Evolutionary conservation across 148 eudicot species (phyloP).

Genomic region (Rheum nobile): DNA sequence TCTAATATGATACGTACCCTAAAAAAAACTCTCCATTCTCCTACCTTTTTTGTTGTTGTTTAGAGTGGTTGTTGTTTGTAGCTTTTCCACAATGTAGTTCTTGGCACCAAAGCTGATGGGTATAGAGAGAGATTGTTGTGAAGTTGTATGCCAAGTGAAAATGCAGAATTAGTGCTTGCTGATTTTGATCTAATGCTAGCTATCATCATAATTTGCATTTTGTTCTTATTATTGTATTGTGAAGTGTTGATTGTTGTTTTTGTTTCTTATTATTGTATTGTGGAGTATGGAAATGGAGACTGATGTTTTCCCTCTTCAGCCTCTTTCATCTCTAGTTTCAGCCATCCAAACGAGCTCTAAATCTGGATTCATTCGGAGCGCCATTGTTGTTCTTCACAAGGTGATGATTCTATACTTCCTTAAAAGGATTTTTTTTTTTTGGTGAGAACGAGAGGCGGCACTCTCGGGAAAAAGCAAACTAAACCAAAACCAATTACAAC

Average conservation of each 20-base stretch:
- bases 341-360: too few relatives aligned
- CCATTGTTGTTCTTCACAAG: too few relatives aligned
- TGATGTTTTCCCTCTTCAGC: too few relatives aligned
- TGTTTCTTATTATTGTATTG: too few relatives aligned
- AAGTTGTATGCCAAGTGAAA: neutral
- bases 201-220: neutral
- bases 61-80: neutral
- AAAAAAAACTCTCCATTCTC: neutral
- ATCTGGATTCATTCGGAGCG: too few relatives aligned
- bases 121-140: neutral
- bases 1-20: neutral
- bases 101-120: neutral
- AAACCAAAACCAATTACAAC: too few relatives aligned
- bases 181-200: neutral
- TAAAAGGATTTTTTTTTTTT: too few relatives aligned
- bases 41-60: neutral
- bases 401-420: too few relatives aligned
- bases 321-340: too few relatives aligned
- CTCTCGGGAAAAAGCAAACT: too few relatives aligned
- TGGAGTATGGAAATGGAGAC: too few relatives aligned
- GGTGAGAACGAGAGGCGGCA: too few relatives aligned
- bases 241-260: neutral
- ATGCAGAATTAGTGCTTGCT: neutral
- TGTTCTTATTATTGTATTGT: neutral
- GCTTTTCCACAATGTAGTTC: constrained; percentile 3